Evolutionary conservation across 1,284 basidiomycete species (phyloP).

Genomic region (Malassezia psittaci): DNA sequence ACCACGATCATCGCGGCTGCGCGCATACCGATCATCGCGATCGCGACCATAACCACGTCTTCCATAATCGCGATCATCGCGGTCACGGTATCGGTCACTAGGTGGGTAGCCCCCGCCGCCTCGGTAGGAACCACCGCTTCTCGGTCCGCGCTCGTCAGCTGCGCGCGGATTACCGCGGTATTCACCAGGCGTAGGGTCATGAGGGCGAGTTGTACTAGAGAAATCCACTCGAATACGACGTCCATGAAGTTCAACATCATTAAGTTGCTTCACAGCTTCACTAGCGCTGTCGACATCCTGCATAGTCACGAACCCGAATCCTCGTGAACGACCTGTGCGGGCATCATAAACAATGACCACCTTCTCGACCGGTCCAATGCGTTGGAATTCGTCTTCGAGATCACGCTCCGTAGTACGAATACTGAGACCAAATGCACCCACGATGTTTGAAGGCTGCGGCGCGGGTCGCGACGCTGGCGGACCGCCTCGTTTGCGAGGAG

Average conservation of each 20-base stretch:
- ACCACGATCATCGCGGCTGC: conserved; percentile 11
- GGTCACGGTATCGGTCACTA: conserved; percentile 19
- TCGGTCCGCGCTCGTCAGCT: conserved; percentile 25
- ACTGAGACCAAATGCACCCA: conserved; percentile 91
- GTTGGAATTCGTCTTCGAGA: conserved; percentile 81
- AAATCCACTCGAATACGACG: conserved; percentile 93
- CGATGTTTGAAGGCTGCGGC: conserved; percentile 69
- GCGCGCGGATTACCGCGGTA: conserved; percentile 53
- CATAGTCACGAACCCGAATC: conserved; percentile 97
- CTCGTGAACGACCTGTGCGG: conserved; percentile 85
- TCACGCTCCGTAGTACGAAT: conserved; percentile 89
- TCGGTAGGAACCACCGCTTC: conserved; percentile 10
- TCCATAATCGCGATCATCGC: conserved; percentile 2
- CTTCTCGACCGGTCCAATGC: conserved; percentile 83
- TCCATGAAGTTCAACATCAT: conserved; percentile 86
- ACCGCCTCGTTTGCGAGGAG: not conserved
- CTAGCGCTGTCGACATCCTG: conserved; percentile 71
- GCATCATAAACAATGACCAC: conserved; percentile 93
- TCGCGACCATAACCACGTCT: not conserved
- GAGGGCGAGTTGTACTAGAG: conserved; percentile 82
- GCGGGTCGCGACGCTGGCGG: conserved; percentile 16
- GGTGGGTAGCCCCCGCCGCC: not conserved
- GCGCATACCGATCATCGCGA: not conserved
- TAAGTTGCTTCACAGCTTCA: conserved; percentile 77
- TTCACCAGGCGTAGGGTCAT: conserved; percentile 90